Percentiles rank a stretch among this genome's conserved stretches.
phyloP scores from a whole-genome alignment of 805 yeast genomes.

The Wickerhamomyces sydowiorum region DNA sequence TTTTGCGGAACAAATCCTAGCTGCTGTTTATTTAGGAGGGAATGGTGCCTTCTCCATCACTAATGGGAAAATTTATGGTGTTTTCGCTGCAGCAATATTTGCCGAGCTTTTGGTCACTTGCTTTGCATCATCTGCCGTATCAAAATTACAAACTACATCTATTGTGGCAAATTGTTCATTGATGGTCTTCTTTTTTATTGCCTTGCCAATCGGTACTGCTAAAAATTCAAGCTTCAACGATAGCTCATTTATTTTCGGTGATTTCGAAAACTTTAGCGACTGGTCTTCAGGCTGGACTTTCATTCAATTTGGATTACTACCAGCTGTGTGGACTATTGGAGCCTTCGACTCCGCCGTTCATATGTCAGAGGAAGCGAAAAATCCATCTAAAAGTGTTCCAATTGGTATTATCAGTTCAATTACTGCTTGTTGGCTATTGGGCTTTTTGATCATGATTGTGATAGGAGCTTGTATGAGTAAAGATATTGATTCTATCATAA shows the following conservation, averaged over 20 bases:
- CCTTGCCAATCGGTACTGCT: constrained; percentile 49
- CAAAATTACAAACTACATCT: constrained; percentile 51
- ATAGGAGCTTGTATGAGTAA: constrained; percentile 48
- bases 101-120: constrained; percentile 45
- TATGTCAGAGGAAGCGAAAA: constrained; percentile 65
- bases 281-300: constrained; percentile 60
- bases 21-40: constrained; percentile 38
- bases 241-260: constrained; percentile 51
- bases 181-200: constrained; percentile 47
- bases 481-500: constrained; percentile 37
- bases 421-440: constrained; percentile 48
- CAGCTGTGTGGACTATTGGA: constrained; percentile 73
- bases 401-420: constrained; percentile 59
- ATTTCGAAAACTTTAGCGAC: constrained; percentile 40
- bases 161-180: constrained; percentile 45
- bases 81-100: constrained; percentile 49
- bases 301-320: constrained; percentile 47
- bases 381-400: constrained; percentile 60
- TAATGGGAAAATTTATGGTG: constrained; percentile 47
- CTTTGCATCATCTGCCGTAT: constrained; percentile 45
- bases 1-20: constrained; percentile 46
- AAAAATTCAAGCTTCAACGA: constrained; percentile 33
- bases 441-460: constrained; percentile 50
- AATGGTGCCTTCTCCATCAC: constrained; percentile 46
- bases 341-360: constrained; percentile 70